A percentile compares a stretch with the other conserved stretches of the same genome.
phyloP scores from a whole-genome alignment of 768 basidiomycete genomes.

The Hemileccinum rubropunctum region DNA sequence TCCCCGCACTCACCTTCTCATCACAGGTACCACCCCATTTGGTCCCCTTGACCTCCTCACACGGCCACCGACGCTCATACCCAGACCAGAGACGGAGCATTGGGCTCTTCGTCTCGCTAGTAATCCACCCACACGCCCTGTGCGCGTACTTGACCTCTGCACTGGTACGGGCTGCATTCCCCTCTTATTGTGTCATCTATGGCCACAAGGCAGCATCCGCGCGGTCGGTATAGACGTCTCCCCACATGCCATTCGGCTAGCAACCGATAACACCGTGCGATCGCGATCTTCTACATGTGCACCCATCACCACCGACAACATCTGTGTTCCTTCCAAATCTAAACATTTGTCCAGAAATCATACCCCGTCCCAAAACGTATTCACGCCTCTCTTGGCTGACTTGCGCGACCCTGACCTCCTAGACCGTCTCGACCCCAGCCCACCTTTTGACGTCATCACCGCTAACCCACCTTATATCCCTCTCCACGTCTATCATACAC shows the following conservation, averaged over 20 bases:
- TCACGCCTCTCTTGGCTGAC: constrained; percentile 43
- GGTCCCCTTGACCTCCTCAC: constrained; percentile 73
- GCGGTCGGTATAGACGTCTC: constrained; percentile 72
- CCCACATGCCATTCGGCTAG: constrained; percentile 50
- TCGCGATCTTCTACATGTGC: constrained; percentile 8
- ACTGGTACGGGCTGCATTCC: constrained; percentile 94
- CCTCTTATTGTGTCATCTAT: constrained; percentile 70
- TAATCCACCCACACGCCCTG: constrained; percentile 32
- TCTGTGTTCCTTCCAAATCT: too few relatives aligned
- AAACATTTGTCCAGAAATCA: too few relatives aligned
- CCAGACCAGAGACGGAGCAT: constrained; percentile 91
- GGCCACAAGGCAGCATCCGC: constrained; percentile 50
- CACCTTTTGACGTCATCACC: constrained; percentile 74
- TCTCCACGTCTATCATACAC: constrained; percentile 52
- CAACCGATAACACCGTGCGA: constrained; percentile 41
- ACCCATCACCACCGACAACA: neutral
- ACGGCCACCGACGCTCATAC: constrained; percentile 84
- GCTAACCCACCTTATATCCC: constrained; percentile 90
- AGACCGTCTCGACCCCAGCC: constrained; percentile 32
- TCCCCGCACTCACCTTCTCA: too few relatives aligned
- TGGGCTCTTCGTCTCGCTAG: constrained; percentile 66
- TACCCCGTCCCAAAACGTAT: constrained; percentile 20
- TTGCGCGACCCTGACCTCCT: constrained; percentile 34
- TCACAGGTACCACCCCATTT: too few relatives aligned
- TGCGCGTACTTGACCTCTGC: constrained; percentile 79